Percentiles rank a stretch among this genome's conserved stretches.
phyloP scores from a whole-genome alignment of 345 rosid species.

The Mallotus nudiflorus region DNA sequence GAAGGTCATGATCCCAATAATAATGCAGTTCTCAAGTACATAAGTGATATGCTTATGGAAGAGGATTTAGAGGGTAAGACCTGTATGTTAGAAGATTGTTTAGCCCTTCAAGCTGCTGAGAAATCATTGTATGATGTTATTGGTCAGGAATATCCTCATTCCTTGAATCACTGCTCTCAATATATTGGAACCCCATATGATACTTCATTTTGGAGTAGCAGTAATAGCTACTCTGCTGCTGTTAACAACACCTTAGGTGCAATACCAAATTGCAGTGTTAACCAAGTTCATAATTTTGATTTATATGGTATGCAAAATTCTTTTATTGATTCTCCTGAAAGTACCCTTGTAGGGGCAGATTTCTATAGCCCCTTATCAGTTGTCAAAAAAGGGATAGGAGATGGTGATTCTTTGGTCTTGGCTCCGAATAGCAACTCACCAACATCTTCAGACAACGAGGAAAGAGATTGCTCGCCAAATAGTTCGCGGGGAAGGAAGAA shows the following conservation, averaged over 20 bases:
- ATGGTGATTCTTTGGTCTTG: conserved; percentile 3
- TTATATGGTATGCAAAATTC: no score
- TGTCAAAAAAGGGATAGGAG: conserved; percentile 5
- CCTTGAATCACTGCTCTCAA: conserved; percentile 16
- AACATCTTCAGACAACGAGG: conserved; percentile 3
- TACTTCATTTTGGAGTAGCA: conserved; percentile 15
- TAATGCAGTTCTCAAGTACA: conserved; percentile 56
- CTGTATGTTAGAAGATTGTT: conserved; percentile 71
- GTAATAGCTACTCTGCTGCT: conserved; percentile 1
- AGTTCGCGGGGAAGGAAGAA: conserved; percentile 37
- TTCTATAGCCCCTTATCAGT: no score
- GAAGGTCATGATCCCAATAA: conserved; percentile 16
- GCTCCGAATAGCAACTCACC: conserved; percentile 9
- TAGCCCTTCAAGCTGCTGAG: conserved; percentile 85
- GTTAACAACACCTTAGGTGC: conserved; percentile 11
- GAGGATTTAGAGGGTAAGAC: conserved; percentile 67
- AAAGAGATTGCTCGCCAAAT: conserved; percentile 13
- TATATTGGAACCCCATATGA: conserved; percentile 13
- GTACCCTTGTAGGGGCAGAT: conserved; percentile 26
- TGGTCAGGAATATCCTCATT: conserved; percentile 45
- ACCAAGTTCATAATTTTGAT: not conserved
- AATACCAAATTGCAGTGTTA: not conserved
- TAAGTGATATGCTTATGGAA: conserved; percentile 79
- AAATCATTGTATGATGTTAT: conserved; percentile 68
- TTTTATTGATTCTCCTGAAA: no score